These are phyloP conservation scores for Colletotrichum salicis DNA, from an alignment of 2,329 filamentous ascomycete genomes.

Conservation along the genomic window DNA sequence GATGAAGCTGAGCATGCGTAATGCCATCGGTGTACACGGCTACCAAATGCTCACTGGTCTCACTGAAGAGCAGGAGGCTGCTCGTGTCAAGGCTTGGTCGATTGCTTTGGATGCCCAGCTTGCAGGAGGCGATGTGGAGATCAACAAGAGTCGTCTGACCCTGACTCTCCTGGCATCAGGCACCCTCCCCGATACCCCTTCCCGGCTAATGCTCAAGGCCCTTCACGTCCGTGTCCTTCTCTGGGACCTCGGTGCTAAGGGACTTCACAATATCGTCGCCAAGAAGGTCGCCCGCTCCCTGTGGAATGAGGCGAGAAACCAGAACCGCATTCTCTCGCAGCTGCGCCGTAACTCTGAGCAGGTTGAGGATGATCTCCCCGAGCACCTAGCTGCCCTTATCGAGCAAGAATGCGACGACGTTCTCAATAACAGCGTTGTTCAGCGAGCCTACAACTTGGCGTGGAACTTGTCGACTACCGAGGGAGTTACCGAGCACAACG, in stretches of 20 bases:
- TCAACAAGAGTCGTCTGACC: slow-evolving; percentile 86
- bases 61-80: slow-evolving; percentile 85
- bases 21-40: slow-evolving; percentile 78
- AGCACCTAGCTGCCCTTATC: slow-evolving; percentile 79
- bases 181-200: slow-evolving; percentile 85
- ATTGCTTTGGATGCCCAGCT: slow-evolving; percentile 94
- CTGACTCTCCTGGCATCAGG: slow-evolving; percentile 89
- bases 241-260: slow-evolving; percentile 78
- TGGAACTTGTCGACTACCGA: slow-evolving; percentile 84
- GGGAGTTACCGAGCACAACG: slow-evolving; percentile 70
- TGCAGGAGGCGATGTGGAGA: slow-evolving; percentile 87
- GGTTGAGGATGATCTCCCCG: slow-evolving; percentile 75
- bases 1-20: slow-evolving; percentile 82
- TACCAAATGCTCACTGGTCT: slow-evolving; percentile 84
- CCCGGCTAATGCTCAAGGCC: slow-evolving; percentile 89
- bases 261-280: slow-evolving; percentile 76
- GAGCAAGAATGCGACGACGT: slow-evolving; percentile 85
- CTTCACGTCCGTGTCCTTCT: slow-evolving; percentile 90
- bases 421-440: slow-evolving; percentile 79
- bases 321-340: slow-evolving; percentile 63
- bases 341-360: slow-evolving; percentile 55
- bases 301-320: slow-evolving; percentile 83
- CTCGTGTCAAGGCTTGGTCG: slow-evolving; percentile 89
- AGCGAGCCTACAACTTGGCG: slow-evolving; percentile 88
- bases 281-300: slow-evolving; percentile 78